A percentile compares a stretch with the other conserved stretches of the same genome.
Conservation (phyloP, 208 protist genomes). For the Acanthamoeba royreba region DNA sequence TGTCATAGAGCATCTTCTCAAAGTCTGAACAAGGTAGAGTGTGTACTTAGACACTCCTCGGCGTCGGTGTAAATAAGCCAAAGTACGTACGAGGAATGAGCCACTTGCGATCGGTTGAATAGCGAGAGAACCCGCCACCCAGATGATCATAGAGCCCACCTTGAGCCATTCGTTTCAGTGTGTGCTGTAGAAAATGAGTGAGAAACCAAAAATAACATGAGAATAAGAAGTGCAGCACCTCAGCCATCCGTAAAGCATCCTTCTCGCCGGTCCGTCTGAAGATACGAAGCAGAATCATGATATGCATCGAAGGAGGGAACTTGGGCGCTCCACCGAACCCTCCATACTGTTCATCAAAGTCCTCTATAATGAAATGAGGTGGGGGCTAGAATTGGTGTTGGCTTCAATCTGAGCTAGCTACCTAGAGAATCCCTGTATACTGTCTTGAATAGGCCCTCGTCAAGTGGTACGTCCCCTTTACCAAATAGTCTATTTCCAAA, state of each 20-base stretch:
- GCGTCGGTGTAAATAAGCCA: background rate
- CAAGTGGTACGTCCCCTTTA: background rate
- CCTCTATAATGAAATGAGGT: background rate
- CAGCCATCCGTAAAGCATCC: background rate
- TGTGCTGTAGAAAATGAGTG: background rate
- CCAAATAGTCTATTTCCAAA: background rate
- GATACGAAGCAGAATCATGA: slow-evolving; percentile 42
- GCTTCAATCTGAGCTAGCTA: background rate
- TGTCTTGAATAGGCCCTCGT: background rate
- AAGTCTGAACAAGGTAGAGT: background rate
- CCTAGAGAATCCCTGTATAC: background rate
- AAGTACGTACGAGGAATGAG: slow-evolving; percentile 51
- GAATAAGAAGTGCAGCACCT: background rate
- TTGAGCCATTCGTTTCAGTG: slow-evolving; percentile 53
- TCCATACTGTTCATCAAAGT: slow-evolving; percentile 52
- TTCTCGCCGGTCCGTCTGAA: background rate
- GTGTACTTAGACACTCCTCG: slow-evolving; percentile 21
- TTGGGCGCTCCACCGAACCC: slow-evolving; percentile 61
- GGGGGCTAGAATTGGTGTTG: too few relatives aligned
- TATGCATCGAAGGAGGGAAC: slow-evolving; percentile 52
- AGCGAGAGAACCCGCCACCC: slow-evolving; percentile 58
- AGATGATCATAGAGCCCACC: slow-evolving; percentile 65
- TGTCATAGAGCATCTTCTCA: slow-evolving; percentile 63
- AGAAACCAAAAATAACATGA: background rate
- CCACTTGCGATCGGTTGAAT: slow-evolving; percentile 53